Conservation (phyloP, 352 stramenopile species). For the Phytophthora idaei region DNA sequence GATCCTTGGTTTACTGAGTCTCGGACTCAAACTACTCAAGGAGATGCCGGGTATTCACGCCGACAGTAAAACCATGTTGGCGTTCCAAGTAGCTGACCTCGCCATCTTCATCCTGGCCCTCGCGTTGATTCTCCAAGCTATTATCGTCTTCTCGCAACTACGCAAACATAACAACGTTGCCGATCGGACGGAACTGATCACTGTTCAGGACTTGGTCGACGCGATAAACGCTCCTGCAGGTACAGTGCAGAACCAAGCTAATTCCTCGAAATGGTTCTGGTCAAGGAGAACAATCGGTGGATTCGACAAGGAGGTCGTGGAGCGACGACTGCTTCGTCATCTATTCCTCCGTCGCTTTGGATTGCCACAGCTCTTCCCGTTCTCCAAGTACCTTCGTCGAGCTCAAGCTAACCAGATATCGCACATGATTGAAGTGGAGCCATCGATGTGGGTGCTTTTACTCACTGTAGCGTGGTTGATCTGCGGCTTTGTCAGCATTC, state of each 20-base stretch:
- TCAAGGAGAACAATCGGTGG: background rate
- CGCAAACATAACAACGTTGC: conserved; percentile 42
- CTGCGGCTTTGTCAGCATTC: conserved; percentile 25
- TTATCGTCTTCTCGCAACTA: conserved; percentile 48
- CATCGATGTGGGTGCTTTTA: conserved; percentile 66
- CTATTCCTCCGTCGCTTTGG: conserved; percentile 48
- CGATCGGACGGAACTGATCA: conserved; percentile 50
- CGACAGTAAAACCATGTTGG: conserved; percentile 41
- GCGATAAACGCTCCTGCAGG: conserved; percentile 3
- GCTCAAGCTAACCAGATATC: conserved; percentile 78
- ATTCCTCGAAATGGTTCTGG: conserved; percentile 11
- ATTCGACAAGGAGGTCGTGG: conserved; percentile 29
- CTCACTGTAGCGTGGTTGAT: conserved; percentile 47
- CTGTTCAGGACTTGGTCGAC: conserved; percentile 40
- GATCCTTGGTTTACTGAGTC: conserved; percentile 56
- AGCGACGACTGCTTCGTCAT: conserved; percentile 46
- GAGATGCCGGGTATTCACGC: conserved; percentile 35
- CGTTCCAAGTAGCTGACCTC: conserved; percentile 56
- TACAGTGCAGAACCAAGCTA: background rate
- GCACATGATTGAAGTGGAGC: conserved; percentile 76
- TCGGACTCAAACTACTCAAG: conserved; percentile 54
- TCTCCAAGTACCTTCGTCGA: conserved; percentile 76
- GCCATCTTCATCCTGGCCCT: conserved; percentile 58
- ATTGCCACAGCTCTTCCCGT: conserved; percentile 59
- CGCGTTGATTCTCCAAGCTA: conserved; percentile 53